Base-by-base conservation (phyloP, 768 basidiomycete species). In the Boletus rufocinnamomeus region DNA sequence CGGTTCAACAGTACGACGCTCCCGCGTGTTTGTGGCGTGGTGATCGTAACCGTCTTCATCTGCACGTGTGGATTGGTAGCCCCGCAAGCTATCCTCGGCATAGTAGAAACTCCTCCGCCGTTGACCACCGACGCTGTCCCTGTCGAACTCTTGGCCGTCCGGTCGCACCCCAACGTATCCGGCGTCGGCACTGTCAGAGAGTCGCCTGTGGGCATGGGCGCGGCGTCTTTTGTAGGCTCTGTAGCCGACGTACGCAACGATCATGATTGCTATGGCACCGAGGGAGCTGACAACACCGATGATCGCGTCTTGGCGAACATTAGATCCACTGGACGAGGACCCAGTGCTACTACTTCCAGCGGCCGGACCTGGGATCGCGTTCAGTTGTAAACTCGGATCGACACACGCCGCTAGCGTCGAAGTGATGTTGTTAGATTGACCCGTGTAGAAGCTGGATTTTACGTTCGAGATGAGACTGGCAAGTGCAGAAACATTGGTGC, bases 201-300 rank as follows among this genome's bases (percentile, higher is more conserved):
- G 76, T 16, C 91, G 83, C 34, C 81, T 77, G 69, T 96, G 93
- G 7, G 85, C 85, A 35, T 83, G 77, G 69, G 86, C 88, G 49
- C 82, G 82, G 43, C 84, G 84, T 55, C 85, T 79, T 75, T 87
- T 85, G 71, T 85, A 75, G 6, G 86, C 82, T 54, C 87, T 82
- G 68, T 84, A 86, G 44, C 84, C 79, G 65, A 95, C 87, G 76
- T 85, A 89, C 17, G 79, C 80, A 32, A 93, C 79, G 37, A 90
- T 84, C 43, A 91, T 66, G 44, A 93, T 69, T 1, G 91, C 86
- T 54, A 95, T 81, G 6, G 82, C 89, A 14, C 93, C 93, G 21
- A 96, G 81, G 3, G 89, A 85, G 41, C 83, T 85, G 61, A 93
- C 90, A 4, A 96, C 93, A 23, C 95, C 95, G 60, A 97, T 95